phyloP scores from a whole-genome alignment of 176 grass and related monocot genomes.

The Oryza meridionalis region DNA sequence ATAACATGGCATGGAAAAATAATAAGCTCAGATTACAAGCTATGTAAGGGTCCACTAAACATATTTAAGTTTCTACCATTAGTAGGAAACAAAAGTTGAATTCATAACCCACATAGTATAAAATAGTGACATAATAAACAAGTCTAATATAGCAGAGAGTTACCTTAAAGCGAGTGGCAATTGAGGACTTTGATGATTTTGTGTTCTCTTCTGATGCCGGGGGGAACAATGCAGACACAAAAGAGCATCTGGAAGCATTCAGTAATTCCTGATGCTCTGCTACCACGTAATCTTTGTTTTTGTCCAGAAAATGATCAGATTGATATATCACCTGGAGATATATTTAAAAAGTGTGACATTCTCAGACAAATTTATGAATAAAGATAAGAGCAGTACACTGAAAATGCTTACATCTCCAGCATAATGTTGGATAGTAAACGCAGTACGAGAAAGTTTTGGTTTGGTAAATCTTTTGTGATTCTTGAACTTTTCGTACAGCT shows the following conservation, averaged over 20 bases:
- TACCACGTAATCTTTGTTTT: constrained; percentile 98
- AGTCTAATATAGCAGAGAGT: constrained; percentile 24
- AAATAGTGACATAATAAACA: constrained; percentile 33
- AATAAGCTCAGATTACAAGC: background rate
- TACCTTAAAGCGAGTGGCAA: constrained; percentile 92
- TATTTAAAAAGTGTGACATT: constrained; percentile 23
- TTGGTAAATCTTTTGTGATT: constrained; percentile 86
- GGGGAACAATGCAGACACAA: constrained; percentile 81
- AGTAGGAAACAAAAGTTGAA: constrained; percentile 13
- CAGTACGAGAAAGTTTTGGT: constrained; percentile 88
- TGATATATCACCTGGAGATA: constrained; percentile 76
- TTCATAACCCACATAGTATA: constrained; percentile 8
- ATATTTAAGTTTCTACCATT: background rate
- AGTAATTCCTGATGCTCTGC: constrained; percentile 90
- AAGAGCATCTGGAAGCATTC: constrained; percentile 82
- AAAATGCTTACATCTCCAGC: constrained; percentile 88
- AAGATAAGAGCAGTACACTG: constrained; percentile 13
- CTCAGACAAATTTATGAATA: constrained; percentile 27
- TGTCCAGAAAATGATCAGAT: constrained; percentile 89
- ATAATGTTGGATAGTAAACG: constrained; percentile 91
- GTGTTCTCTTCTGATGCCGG: constrained; percentile 77
- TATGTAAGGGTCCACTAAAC: constrained; percentile 1
- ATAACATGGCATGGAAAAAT: background rate
- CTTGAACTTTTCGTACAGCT: constrained; percentile 84
- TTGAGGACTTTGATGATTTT: constrained; percentile 97